Conservation (phyloP, 805 yeast species). For the Pichia californica region DNA sequence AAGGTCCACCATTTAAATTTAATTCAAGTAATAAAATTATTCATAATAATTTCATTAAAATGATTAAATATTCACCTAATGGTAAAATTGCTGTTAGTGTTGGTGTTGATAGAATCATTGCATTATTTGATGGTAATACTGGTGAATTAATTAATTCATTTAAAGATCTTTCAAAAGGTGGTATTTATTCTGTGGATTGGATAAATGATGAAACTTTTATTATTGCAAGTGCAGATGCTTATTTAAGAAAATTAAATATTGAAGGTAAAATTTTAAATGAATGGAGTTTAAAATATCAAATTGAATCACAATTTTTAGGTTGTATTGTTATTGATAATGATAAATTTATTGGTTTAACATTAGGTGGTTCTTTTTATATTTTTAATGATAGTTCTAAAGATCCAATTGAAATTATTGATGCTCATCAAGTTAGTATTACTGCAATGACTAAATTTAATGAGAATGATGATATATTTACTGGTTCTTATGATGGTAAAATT, state of each 20-base stretch:
- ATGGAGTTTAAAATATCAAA: constrained; percentile 43
- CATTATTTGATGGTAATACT: constrained; percentile 77
- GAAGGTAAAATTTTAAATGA: constrained; percentile 39
- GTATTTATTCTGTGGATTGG: constrained; percentile 78
- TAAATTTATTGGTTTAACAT: constrained; percentile 54
- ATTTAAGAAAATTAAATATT: constrained; percentile 60
- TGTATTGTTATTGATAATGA: constrained; percentile 50
- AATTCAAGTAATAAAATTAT: constrained; percentile 61
- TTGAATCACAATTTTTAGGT: constrained; percentile 74
- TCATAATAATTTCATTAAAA: constrained; percentile 75
- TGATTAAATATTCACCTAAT: constrained; percentile 74
- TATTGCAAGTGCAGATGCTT: constrained; percentile 79
- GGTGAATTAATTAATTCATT: constrained; percentile 64
- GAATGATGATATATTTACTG: constrained; percentile 38
- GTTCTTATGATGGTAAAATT: constrained; percentile 78
- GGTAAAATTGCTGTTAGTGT: constrained; percentile 73
- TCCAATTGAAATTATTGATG: constrained; percentile 43
- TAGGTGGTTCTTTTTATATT: constrained; percentile 64
- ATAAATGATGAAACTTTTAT: constrained; percentile 54
- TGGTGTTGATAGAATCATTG: constrained; percentile 77
- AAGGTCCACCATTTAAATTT: constrained; percentile 94
- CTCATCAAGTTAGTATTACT: constrained; percentile 83
- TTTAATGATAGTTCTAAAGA: constrained; percentile 36
- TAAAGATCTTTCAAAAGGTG: constrained; percentile 57
- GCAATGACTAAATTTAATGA: constrained; percentile 35